Conservation (phyloP, 257 asterid species). For the Dorcoceras hygrometricum region DNA sequence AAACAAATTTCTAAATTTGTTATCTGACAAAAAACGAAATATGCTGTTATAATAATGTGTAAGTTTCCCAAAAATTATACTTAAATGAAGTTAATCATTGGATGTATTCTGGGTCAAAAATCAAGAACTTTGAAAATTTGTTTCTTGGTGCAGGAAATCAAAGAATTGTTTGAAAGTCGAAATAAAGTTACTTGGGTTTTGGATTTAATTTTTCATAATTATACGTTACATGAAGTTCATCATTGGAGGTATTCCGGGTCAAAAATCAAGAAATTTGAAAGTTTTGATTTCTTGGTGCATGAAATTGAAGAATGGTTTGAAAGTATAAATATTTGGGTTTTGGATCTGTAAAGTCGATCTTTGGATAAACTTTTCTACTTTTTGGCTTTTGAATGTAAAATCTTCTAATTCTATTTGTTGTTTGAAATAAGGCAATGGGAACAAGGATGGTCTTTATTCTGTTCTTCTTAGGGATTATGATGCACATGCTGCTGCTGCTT, state of each 20-base stretch:
- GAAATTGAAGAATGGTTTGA: background rate
- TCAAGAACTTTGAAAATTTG: too few species aligned
- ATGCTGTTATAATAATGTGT: background rate
- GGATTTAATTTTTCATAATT: too few species aligned
- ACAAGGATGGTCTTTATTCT: slow-evolving; percentile 90
- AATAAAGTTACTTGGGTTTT: background rate
- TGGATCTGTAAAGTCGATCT: background rate
- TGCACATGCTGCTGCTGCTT: slow-evolving; percentile 82
- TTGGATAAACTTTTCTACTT: background rate
- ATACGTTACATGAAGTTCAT: background rate
- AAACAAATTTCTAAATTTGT: background rate
- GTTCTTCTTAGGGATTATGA: slow-evolving; percentile 90
- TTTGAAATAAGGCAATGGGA: slow-evolving; percentile 79
- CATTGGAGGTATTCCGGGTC: background rate
- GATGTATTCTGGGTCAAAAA: background rate
- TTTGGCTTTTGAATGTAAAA: background rate
- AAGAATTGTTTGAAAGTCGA: background rate
- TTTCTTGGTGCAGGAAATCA: background rate
- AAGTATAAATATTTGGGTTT: background rate
- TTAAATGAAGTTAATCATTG: background rate
- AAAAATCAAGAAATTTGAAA: too few species aligned
- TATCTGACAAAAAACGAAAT: background rate
- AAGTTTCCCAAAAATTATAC: background rate
- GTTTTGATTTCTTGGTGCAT: background rate
- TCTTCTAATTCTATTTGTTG: slow-evolving; percentile 16